These are phyloP conservation scores for Roridomyces roridus DNA, from an alignment of 768 basidiomycete genomes.

Conservation along the genomic window DNA sequence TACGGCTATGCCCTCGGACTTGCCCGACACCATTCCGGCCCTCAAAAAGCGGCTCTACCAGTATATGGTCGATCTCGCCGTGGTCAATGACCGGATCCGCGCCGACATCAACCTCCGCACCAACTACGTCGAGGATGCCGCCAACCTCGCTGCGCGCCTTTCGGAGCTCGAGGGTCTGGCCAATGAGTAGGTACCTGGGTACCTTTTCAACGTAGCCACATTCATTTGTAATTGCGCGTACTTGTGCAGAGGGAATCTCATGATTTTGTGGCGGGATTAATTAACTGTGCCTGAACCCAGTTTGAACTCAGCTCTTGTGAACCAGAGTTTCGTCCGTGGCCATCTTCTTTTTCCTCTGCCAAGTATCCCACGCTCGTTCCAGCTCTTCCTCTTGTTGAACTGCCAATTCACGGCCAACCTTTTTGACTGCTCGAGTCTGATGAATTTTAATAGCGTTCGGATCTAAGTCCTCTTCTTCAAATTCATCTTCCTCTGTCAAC, in stretches of 20 bases:
- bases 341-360: background rate
- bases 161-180: background rate
- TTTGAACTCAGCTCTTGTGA: background rate
- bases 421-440: slow-evolving; percentile 1
- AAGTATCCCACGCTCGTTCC: background rate
- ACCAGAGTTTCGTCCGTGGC: background rate
- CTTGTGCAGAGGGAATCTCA: too few species aligned
- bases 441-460: background rate
- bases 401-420: background rate
- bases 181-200: background rate
- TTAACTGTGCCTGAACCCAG: too few species aligned
- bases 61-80: too few species aligned
- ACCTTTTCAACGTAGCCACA: too few species aligned
- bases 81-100: too few species aligned
- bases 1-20: too few species aligned
- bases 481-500: background rate
- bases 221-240: too few species aligned
- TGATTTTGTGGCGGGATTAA: too few species aligned
- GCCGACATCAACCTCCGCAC: too few species aligned
- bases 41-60: too few species aligned
- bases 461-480: background rate
- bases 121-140: slow-evolving; percentile 1
- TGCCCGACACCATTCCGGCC: too few species aligned
- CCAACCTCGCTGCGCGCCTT: background rate
- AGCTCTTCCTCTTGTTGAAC: background rate